These are phyloP conservation scores for Carex pumila DNA, from an alignment of 176 grass and related monocot species.

Conservation along the genomic window DNA sequence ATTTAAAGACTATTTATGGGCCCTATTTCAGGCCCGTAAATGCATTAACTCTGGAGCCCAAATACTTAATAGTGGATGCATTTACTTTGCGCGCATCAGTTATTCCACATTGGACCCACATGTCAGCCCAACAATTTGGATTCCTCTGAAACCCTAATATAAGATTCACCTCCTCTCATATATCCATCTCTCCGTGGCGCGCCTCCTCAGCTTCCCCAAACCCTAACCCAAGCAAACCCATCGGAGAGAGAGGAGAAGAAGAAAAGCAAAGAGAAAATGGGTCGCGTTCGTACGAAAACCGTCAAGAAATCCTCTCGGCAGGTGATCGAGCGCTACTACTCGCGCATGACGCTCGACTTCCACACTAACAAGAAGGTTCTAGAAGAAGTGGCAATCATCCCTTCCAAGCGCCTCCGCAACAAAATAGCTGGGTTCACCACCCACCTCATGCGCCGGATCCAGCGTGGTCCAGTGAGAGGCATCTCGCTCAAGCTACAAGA, in stretches of 20 bases:
- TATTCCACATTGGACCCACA: not conserved
- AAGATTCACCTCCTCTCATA: not conserved
- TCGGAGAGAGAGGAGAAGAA: not conserved
- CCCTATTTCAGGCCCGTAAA: not conserved
- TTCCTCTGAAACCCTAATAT: not conserved
- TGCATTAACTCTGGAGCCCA: not conserved
- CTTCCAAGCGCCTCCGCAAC: constrained; percentile 38
- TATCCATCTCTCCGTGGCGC: not conserved
- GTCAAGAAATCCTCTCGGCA: constrained; percentile 43
- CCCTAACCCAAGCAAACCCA: not conserved
- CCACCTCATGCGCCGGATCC: constrained; percentile 41
- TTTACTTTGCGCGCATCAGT: no score
- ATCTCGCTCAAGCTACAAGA: constrained; percentile 50
- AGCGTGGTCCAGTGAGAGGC: constrained; percentile 33
- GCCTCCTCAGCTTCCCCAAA: not conserved
- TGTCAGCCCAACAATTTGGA: not conserved
- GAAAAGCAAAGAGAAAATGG: constrained; percentile 7
- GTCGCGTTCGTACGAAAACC: constrained; percentile 35
- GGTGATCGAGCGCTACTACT: constrained; percentile 42
- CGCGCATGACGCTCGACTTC: constrained; percentile 40
- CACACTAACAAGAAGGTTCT: constrained; percentile 42
- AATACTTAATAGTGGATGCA: not conserved
- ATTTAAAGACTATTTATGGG: not conserved
- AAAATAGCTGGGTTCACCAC: constrained; percentile 42
- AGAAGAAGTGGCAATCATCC: constrained; percentile 38